Conservation (phyloP, 1,284 basidiomycete species). For the Ganoderma meredithae region DNA sequence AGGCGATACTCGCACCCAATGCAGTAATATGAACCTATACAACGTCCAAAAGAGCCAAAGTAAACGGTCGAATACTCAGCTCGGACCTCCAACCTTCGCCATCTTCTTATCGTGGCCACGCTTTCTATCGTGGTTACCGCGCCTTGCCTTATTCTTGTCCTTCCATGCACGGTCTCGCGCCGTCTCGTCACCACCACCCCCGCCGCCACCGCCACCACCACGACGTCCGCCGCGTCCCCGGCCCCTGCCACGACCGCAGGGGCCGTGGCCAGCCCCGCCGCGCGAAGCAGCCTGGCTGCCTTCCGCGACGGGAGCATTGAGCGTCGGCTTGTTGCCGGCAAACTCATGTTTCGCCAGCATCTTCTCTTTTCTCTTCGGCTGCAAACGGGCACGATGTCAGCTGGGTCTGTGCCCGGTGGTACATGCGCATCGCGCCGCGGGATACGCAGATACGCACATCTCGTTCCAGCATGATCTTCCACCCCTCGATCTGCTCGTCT, state of each 20-base stretch:
- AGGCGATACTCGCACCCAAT: background rate
- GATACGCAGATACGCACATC: constrained; percentile 70
- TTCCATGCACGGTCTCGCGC: constrained; percentile 69
- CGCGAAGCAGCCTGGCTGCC: constrained; percentile 28
- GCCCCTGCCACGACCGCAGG: constrained; percentile 42
- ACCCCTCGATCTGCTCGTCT: constrained; percentile 89
- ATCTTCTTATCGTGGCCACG: constrained; percentile 82
- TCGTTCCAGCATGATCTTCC: constrained; percentile 86
- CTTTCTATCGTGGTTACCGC: constrained; percentile 69
- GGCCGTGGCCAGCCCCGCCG: constrained; percentile 37
- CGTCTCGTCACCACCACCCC: constrained; percentile 39
- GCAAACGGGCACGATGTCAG: constrained; percentile 11
- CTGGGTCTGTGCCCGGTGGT: constrained; percentile 10
- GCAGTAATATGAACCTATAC: background rate
- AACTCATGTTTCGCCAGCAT: constrained; percentile 79
- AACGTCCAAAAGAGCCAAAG: background rate
- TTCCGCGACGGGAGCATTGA: constrained; percentile 28
- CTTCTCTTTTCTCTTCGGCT: constrained; percentile 76
- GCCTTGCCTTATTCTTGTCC: constrained; percentile 72
- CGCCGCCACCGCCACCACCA: constrained; percentile 42
- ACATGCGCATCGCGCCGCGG: background rate
- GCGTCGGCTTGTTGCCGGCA: constrained; percentile 59
- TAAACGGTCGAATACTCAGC: constrained; percentile 16
- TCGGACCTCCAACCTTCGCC: constrained; percentile 56
- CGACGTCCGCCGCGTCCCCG: constrained; percentile 43